Evolutionary conservation across 2,329 filamentous ascomycete species (phyloP).

Genomic region (Xylariaceae sp.): DNA sequence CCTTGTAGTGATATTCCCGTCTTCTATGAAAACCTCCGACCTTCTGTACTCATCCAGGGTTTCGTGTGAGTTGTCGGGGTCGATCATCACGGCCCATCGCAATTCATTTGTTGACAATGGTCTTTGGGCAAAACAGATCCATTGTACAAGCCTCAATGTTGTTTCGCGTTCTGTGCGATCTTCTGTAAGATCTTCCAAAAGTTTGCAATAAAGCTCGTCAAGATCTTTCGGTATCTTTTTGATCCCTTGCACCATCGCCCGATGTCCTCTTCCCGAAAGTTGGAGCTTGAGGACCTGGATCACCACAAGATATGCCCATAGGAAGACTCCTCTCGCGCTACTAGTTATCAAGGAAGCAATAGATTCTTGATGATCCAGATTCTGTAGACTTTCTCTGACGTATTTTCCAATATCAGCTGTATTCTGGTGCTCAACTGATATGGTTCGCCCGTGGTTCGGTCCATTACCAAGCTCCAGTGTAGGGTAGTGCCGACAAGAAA

Average conservation of each 20-base stretch:
- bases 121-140: not conserved
- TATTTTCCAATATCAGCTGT: not conserved
- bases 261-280: not conserved
- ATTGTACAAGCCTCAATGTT: not conserved
- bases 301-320: not conserved
- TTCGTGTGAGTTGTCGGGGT: not conserved
- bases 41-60: not conserved
- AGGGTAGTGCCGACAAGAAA: constrained; percentile 5
- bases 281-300: not conserved
- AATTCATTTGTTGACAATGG: not conserved
- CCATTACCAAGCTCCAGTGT: not conserved
- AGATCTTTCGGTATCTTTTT: not conserved
- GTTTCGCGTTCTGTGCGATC: not conserved
- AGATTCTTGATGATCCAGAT: not conserved
- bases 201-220: not conserved
- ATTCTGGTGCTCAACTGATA: not conserved
- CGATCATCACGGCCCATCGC: not conserved
- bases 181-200: not conserved
- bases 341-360: not conserved
- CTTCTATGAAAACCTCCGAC: not conserved
- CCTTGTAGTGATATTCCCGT: not conserved
- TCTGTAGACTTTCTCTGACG: not conserved
- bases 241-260: not conserved
- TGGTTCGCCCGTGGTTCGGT: not conserved
- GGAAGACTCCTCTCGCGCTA: not conserved